Evolutionary conservation across 306 rosid genomes (phyloP).

Genomic region (Casuarina equisetifolia): DNA sequence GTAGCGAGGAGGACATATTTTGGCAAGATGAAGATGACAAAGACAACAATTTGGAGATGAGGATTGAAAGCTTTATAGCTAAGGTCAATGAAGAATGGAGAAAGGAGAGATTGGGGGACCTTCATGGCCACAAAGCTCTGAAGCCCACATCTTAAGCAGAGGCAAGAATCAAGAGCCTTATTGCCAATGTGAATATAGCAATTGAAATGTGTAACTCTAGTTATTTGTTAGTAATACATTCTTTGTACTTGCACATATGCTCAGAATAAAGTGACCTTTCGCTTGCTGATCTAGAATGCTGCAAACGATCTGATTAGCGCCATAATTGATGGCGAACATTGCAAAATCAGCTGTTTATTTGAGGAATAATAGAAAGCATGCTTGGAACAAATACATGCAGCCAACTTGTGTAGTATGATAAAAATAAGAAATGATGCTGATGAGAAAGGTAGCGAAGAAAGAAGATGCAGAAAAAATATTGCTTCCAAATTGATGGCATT

Average conservation of each 20-base stretch:
- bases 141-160: too few relatives aligned
- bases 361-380: neutral
- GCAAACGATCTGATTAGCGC: neutral
- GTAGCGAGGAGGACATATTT: too few relatives aligned
- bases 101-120: slow-evolving; percentile 37
- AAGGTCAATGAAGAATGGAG: slow-evolving; percentile 35
- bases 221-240: neutral
- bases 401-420: neutral
- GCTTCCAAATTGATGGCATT: slow-evolving; percentile 3
- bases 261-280: neutral
- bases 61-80: slow-evolving; percentile 41
- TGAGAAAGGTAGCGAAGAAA: neutral
- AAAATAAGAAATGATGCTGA: neutral
- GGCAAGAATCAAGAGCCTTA: too few relatives aligned
- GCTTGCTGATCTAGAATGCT: neutral
- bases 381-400: neutral
- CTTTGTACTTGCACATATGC: neutral
- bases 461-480: neutral
- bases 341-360: neutral
- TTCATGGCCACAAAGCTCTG: neutral
- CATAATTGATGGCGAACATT: neutral
- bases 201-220: neutral
- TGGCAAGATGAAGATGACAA: too few relatives aligned
- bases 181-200: neutral
- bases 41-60: slow-evolving; percentile 20